These are phyloP conservation scores for Prototheca cutis DNA, from an alignment of 163 green algal genomes.

Conservation along the genomic window DNA sequence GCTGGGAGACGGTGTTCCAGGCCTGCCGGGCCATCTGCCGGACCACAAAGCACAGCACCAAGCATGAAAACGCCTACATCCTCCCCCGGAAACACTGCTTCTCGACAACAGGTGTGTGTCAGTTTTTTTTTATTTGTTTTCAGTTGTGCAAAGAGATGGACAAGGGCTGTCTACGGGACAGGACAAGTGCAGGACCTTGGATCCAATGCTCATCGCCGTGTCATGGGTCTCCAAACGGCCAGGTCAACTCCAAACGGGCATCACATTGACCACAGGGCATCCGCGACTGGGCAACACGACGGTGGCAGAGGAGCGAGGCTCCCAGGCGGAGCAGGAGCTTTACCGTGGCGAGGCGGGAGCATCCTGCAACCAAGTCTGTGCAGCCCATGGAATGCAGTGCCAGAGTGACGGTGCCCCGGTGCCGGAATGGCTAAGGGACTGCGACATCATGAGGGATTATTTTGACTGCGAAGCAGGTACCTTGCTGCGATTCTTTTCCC, in stretches of 20 bases:
- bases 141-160: background rate
- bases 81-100: slow-evolving; percentile 64
- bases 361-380: slow-evolving; percentile 46
- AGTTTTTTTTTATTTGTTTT: too few species aligned
- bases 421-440: slow-evolving; percentile 51
- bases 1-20: slow-evolving; percentile 53
- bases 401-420: slow-evolving; percentile 9
- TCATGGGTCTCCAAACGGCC: background rate
- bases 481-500: background rate
- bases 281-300: slow-evolving; percentile 20
- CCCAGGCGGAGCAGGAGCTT: background rate
- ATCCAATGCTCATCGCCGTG: background rate
- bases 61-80: slow-evolving; percentile 83
- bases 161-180: background rate
- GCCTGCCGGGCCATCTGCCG: slow-evolving; percentile 68
- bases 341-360: slow-evolving; percentile 23
- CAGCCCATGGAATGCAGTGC: slow-evolving; percentile 27
- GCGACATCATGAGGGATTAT: slow-evolving; percentile 53
- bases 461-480: slow-evolving; percentile 56
- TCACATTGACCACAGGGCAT: slow-evolving; percentile 1
- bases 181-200: background rate
- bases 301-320: slow-evolving; percentile 4
- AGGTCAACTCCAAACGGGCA: background rate
- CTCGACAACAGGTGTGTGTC: slow-evolving; percentile 29
- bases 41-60: slow-evolving; percentile 60